phyloP scores from a whole-genome alignment of 1,139 yeast species.

The Zygotorulaspora mrakii region DNA sequence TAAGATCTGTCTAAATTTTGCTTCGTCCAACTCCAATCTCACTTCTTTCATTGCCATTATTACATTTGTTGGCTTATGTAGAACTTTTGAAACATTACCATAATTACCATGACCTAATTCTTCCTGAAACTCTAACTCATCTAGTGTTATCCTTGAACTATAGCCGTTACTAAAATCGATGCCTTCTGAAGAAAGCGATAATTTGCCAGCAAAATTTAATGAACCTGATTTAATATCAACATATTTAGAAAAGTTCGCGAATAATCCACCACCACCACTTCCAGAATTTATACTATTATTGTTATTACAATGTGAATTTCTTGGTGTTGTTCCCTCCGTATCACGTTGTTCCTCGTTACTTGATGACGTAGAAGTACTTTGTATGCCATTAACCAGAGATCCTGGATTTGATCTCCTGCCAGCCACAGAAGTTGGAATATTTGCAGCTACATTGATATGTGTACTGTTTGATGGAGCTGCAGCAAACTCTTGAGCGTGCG shows the following conservation, averaged over 20 bases:
- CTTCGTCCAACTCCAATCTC: conserved; percentile 82
- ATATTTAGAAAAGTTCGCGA: conserved; percentile 80
- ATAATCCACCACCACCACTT: conserved; percentile 40
- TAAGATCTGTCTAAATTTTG: conserved; percentile 84
- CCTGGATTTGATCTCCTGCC: conserved; percentile 35
- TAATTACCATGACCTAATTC: conserved; percentile 94
- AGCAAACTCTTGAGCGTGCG: conserved; percentile 31
- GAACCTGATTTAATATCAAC: conserved; percentile 90
- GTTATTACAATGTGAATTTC: conserved; percentile 12
- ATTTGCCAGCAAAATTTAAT: conserved; percentile 87
- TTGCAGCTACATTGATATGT: conserved; percentile 12
- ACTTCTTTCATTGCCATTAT: conserved; percentile 98
- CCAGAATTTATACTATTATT: conserved; percentile 20
- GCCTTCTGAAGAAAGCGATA: conserved; percentile 87
- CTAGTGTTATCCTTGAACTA: conserved; percentile 79
- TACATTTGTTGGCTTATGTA: conserved; percentile 91
- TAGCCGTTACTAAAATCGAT: conserved; percentile 87
- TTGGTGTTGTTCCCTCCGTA: conserved; percentile 31
- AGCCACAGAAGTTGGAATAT: conserved; percentile 3
- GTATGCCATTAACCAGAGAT: conserved; percentile 33
- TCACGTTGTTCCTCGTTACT: conserved; percentile 28
- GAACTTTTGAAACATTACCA: conserved; percentile 88
- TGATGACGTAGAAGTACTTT: conserved; percentile 35
- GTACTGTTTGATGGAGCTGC: conserved; percentile 30
- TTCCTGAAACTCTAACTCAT: conserved; percentile 76